Evolutionary conservation across 768 basidiomycete species (phyloP), one percentile per base, ranked within the genome.

Genomic region (Panus rudis): DNA sequence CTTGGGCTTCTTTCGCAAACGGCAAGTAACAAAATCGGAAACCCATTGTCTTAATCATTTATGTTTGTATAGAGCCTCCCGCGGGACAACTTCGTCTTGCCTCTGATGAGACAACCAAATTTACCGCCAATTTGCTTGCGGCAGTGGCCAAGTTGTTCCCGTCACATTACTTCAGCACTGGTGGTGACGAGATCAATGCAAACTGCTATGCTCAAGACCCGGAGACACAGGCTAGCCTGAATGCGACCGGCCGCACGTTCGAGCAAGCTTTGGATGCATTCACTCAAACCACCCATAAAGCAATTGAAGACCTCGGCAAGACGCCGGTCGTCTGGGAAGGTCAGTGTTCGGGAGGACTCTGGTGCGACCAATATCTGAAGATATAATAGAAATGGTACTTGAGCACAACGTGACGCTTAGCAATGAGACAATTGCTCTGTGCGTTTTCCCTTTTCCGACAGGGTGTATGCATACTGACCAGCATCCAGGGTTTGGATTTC

Each of bases 401-500:
- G 50, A 50, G 3, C 60, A 65, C 47, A 59, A 66, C 31, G 53
- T 69, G 14, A 59, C 58, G 3, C 57, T 69, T 3, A 39, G 37
- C 0, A 61, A 62, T 25, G 60, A 66, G n/a, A 64, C 80, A 0
- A 53, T 84, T 24, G 75, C 79, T 28, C 66, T 81, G 79, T 80
- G 48, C 3, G 72, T 62, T 10, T 35, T 40, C 13, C 37, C 25
- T 22, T 41, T 45, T 31, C 42, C 12, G 34, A 30, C 10, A 30
- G 10, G 52, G 11, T 6, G 32, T 56, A 39, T 37, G 26, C 14
- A 28, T 40, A 25, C 19, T 33, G 26, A 20, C 38, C 12, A 8
- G 24, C 10, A 19, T 12, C 48, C 42, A 80, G 80, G 63, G 78
- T 87, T 17, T 89, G 87, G 84, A 81, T 80, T 31, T 78, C 81